These are phyloP conservation scores for Collariella sp. DNA, from an alignment of 495 filamentous ascomycete genomes.

Conservation along the genomic window DNA sequence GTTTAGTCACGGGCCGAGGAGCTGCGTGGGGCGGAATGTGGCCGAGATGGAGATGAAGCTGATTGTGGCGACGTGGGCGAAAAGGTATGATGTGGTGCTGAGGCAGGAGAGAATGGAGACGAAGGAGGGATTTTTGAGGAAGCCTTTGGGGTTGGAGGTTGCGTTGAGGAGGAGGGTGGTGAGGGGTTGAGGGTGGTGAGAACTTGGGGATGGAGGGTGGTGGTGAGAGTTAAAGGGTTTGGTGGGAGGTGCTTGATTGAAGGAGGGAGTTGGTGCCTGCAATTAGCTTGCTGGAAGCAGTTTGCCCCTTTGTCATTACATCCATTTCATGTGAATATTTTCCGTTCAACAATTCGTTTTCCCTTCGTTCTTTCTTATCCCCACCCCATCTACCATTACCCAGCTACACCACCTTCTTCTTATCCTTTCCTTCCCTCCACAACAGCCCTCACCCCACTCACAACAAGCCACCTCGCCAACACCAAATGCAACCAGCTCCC, in stretches of 20 bases:
- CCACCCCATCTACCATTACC: no score
- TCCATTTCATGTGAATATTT: no score
- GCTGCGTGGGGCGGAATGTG: constrained; percentile 79
- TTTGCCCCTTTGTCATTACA: no score
- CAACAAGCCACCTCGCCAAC: constrained; percentile 26
- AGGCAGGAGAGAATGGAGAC: constrained; percentile 67
- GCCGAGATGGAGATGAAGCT: constrained; percentile 90
- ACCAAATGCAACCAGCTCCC: constrained; percentile 23
- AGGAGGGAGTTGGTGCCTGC: no score
- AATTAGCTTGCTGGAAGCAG: no score
- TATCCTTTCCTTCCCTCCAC: neutral
- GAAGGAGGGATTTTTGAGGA: constrained; percentile 81
- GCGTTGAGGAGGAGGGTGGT: constrained; percentile 42
- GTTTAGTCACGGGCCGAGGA: constrained; percentile 71
- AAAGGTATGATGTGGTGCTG: constrained; percentile 65
- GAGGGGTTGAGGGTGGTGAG: neutral
- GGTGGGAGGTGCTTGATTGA: no score
- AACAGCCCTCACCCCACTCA: constrained; percentile 25
- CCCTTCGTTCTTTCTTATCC: no score
- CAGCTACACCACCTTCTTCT: no score
- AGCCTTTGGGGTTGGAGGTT: constrained; percentile 68
- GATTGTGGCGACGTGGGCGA: constrained; percentile 68
- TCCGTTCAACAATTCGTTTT: no score
- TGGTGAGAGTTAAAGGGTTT: no score
- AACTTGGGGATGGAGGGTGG: no score